Evolutionary conservation across 2,329 filamentous ascomycete genomes (phyloP).

Genomic region (Tolypocladium cylindrosporum): DNA sequence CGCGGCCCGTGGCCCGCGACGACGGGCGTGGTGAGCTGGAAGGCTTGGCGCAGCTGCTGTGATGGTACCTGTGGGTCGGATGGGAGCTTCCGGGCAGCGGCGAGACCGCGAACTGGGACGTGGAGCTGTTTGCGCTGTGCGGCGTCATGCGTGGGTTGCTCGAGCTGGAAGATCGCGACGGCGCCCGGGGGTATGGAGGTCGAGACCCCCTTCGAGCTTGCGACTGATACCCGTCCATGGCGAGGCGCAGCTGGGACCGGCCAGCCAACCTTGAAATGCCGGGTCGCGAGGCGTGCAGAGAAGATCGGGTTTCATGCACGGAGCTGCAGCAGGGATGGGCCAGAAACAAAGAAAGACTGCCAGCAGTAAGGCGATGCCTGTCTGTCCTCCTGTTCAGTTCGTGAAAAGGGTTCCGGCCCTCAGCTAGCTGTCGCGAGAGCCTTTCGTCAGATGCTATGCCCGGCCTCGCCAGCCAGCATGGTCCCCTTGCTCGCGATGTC

Average conservation of each 20-base stretch:
- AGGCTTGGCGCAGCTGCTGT: conserved; percentile 25
- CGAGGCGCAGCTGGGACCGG: background rate
- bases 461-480: background rate
- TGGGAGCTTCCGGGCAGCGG: conserved; percentile 24
- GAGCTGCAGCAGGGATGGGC: background rate
- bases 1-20: conserved; percentile 28
- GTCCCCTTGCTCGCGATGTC: background rate
- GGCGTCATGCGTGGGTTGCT: conserved; percentile 29
- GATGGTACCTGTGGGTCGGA: conserved; percentile 28
- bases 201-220: conserved; percentile 17
- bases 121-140: conserved; percentile 31
- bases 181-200: conserved; percentile 26
- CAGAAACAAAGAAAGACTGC: background rate
- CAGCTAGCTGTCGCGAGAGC: background rate
- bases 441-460: background rate
- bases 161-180: conserved; percentile 37
- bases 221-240: conserved; percentile 19
- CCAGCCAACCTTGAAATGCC: background rate
- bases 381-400: background rate
- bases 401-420: background rate
- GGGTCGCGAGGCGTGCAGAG: background rate
- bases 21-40: conserved; percentile 23
- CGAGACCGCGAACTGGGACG: conserved; percentile 27
- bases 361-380: background rate
- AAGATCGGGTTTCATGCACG: background rate